Base-by-base conservation (phyloP, 805 yeast species). In the Lachancea dasiensis region DNA sequence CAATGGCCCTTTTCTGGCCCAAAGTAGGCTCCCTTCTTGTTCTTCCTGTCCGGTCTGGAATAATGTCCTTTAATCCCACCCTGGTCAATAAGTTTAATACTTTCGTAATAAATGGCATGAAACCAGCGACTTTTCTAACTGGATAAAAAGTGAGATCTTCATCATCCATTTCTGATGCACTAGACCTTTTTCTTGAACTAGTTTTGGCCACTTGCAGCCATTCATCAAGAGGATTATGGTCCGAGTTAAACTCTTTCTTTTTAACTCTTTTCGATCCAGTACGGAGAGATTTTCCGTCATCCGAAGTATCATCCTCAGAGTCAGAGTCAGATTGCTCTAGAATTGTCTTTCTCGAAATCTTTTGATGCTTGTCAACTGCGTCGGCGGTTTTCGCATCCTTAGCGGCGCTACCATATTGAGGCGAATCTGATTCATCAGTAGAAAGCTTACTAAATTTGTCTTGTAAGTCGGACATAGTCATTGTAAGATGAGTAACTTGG, bases 391-490 rank as follows among this genome's bases (percentile, higher is more conserved):
- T 29, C 6, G 20, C 26, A 22, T 22, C 17, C 27, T 31, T 31
- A 19, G 26, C 34, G 26, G 34, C 34, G 34, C 34, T 20, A 21
- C 34, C 34, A 31, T 31, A 22, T 19, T 31, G 34, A 21, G n/a
- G n/a, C n/a, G n/a, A n/a, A n/a, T n/a, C n/a, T n/a, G n/a, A n/a
- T n/a, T n/a, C n/a, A n/a, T n/a, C n/a, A n/a, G n/a, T n/a, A n/a
- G n/a, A n/a, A n/a, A n/a, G n/a, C n/a, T n/a, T n/a, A n/a, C n/a
- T n/a, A n/a, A n/a, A n/a, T n/a, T n/a, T n/a, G n/a, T n/a, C n/a
- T n/a, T n/a, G n/a, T n/a, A n/a, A n/a, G n/a, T n/a, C n/a, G n/a
- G n/a, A n/a, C n/a, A n/a, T n/a, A n/a, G n/a, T n/a, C n/a, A n/a
- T n/a, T n/a, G n/a, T n/a, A n/a, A n/a, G n/a, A n/a, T n/a, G n/a